Evolutionary conservation across 805 yeast genomes (phyloP), one percentile per base, ranked within the genome.

Genomic region (Kluyveromyces lactis): DNA sequence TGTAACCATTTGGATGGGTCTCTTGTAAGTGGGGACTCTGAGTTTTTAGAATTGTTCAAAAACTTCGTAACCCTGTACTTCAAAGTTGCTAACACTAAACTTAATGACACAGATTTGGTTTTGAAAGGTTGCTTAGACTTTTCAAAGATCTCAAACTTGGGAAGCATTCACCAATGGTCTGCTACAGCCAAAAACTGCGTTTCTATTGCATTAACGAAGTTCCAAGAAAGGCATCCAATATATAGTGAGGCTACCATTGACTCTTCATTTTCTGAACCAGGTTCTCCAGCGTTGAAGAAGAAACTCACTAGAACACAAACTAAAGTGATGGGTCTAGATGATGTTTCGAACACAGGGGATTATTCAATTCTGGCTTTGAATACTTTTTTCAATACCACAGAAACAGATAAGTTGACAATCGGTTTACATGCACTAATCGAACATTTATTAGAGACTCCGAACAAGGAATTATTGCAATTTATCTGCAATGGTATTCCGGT

Each of bases 401-500:
- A 78, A 32, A 64, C 79, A 4, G 70, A 69, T 28, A 87, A 82
- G 55, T 66, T 87, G 29, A 67, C 72, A 29, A 58, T 69, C 17
- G 69, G 83, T 13, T 73, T 86, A 0, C 64, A 61, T 16, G 69
- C 77, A 4, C 64, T 85, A 16, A 63, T 77, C 8, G 57, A 64
- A 12, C 73, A 68, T 48, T 52, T 75, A 31, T 54, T 67, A 44
- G 52, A 35, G 15, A 53, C 50, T 15, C 62, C 62, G 4, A 60
- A 61, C 27, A 56, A 52, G 26, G 55, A 58, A 8, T 64, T 89
- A 34, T 62, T 85, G 27, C 80, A 79, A 45, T 65, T 77, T 45
- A 72, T 85, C 42, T 77, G 87, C 6, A 72, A 75, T 29, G 86
- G 89, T 74, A 75, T 86, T 8, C 97, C 86, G 0, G 92, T 79